Conservation (phyloP, 1,139 yeast genomes). For the Yamadazyma dendronema region DNA sequence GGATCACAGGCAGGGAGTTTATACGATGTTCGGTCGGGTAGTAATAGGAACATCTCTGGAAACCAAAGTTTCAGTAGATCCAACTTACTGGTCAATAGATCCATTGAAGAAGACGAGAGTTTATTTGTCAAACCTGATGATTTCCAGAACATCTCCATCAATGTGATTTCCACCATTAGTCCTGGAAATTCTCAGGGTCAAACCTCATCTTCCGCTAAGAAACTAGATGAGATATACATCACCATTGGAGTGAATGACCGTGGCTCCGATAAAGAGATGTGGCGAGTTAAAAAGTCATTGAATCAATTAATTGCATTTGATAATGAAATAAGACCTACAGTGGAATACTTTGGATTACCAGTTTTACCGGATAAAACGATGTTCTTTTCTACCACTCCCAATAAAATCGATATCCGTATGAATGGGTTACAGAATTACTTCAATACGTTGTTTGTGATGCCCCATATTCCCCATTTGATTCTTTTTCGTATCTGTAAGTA, state of each 20-base stretch:
- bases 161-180: constrained; percentile 54
- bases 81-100: constrained; percentile 7
- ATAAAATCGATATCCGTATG: constrained; percentile 63
- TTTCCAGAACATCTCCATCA: constrained; percentile 58
- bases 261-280: constrained; percentile 60
- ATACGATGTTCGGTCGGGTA: constrained; percentile 2
- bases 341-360: constrained; percentile 62
- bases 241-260: constrained; percentile 62
- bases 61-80: not conserved
- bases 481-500: constrained; percentile 59
- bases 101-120: constrained; percentile 12
- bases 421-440: constrained; percentile 60
- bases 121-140: constrained; percentile 68
- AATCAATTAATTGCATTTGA: constrained; percentile 58
- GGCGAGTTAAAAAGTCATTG: constrained; percentile 65
- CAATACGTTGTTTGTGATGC: constrained; percentile 54
- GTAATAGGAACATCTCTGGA: constrained; percentile 4
- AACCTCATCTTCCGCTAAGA: constrained; percentile 27
- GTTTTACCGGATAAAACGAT: constrained; percentile 54
- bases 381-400: constrained; percentile 60
- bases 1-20: not conserved
- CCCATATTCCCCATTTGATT: constrained; percentile 57
- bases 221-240: constrained; percentile 57
- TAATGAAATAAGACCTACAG: constrained; percentile 50
- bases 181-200: constrained; percentile 14